Base-by-base conservation (phyloP, 78 protist genomes). In the Trichosphaerium sp. region DNA sequence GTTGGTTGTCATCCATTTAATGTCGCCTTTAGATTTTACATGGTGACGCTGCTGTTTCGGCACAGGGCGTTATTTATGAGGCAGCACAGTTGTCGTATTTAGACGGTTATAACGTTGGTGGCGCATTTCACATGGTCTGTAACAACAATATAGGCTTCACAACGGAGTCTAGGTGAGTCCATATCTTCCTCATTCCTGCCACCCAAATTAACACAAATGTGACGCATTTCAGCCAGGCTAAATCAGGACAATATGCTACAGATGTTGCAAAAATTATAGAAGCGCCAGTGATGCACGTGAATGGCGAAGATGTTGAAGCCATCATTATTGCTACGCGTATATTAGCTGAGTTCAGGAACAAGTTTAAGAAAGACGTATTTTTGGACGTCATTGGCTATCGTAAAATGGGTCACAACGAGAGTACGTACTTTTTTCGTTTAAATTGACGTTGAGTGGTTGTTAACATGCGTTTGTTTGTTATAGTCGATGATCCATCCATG, bases 11-110 rank as follows among this genome's bases (percentile, higher is more conserved):
- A n/a, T n/a, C n/a, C n/a, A n/a, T n/a, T 44, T n/a, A n/a, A n/a
- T n/a, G n/a, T n/a, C n/a, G n/a, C n/a, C n/a, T n/a, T n/a, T n/a
- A n/a, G n/a, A 64, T 83, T 80, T 38, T 89, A 38, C 94, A 89
- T 79, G 97, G 95, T 54, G 97, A 90, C 49, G 94, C 97, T 7
- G 94, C 95, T 40, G 76, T 88, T 63, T 74, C 97, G 1, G 97
- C 95, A 26, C 95, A 93, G 74, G 95, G 95, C 48, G 88, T 88
- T 38, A 91, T 91, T 31, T 61, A 65, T 35, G 97, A 93, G 72
- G 56, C 90, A 7, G 59, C 88, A 43, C 80, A 41, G 29, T 59
- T 92, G 28, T 37, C 83, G 29, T 71, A 81, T 55, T 51, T 92
- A n/a, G 60, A 65, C 23, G 72, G 74, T 32, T 92, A 82, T 76